phyloP scores from a whole-genome alignment of 371 early-diverging fungal genomes.

The Mucor saturninus region DNA sequence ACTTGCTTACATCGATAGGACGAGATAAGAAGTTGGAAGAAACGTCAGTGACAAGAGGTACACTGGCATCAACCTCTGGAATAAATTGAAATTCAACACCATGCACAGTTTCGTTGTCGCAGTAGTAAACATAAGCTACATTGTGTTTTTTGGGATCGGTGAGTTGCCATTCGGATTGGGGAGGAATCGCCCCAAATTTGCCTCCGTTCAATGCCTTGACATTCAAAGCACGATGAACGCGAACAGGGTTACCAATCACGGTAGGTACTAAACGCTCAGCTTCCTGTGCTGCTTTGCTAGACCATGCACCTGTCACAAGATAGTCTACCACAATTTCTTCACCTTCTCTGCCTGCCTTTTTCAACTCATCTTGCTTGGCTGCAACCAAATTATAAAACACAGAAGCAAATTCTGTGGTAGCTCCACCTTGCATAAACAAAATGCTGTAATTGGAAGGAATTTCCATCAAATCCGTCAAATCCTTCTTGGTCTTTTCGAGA shows the following conservation, averaged over 20 bases:
- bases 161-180: slow-evolving; percentile 68
- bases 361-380: slow-evolving; percentile 58
- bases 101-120: slow-evolving; percentile 97
- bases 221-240: slow-evolving; percentile 73
- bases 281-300: slow-evolving; percentile 86
- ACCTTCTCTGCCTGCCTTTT: slow-evolving; percentile 29
- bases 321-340: slow-evolving; percentile 76
- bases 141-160: slow-evolving; percentile 63
- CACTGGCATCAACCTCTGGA: slow-evolving; percentile 64
- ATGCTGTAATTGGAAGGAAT: slow-evolving; percentile 91
- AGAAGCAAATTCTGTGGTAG: slow-evolving; percentile 90
- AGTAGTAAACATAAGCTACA: slow-evolving; percentile 91
- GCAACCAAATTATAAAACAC: slow-evolving; percentile 88
- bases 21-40: slow-evolving; percentile 92
- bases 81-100: slow-evolving; percentile 85
- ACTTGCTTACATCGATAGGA: slow-evolving; percentile 81
- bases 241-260: slow-evolving; percentile 30
- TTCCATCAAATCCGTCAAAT: slow-evolving; percentile 70
- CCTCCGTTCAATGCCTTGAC: slow-evolving; percentile 55
- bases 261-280: slow-evolving; percentile 75
- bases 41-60: slow-evolving; percentile 94
- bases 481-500: slow-evolving; percentile 70
- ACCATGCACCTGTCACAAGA: slow-evolving; percentile 94
- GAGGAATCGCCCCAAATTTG: slow-evolving; percentile 62
- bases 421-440: slow-evolving; percentile 96